Conservation (phyloP, 805 yeast genomes). For the Starmerella stigmatis region DNA sequence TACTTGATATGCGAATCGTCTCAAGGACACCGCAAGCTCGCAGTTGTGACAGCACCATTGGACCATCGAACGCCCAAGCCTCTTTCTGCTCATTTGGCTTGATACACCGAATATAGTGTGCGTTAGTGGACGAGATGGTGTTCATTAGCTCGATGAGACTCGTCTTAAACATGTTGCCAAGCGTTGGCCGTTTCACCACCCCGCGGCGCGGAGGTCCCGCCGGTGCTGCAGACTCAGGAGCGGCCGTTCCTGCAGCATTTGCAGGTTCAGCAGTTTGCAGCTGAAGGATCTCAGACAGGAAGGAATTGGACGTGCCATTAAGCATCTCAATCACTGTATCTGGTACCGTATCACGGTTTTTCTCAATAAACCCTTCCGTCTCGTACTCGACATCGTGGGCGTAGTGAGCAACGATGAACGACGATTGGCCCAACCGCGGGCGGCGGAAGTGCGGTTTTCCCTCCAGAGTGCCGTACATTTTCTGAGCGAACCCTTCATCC, state of each 20-base stretch:
- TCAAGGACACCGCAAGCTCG: conserved; percentile 98
- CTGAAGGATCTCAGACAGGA: conserved; percentile 55
- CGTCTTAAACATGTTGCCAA: conserved; percentile 87
- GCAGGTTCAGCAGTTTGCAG: conserved; percentile 28
- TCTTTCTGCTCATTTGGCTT: conserved; percentile 89
- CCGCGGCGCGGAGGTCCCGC: conserved; percentile 29
- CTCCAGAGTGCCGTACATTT: conserved; percentile 74
- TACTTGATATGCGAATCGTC: conserved; percentile 91
- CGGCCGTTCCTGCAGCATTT: conserved; percentile 29
- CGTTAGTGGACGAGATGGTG: conserved; percentile 89
- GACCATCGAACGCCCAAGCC: conserved; percentile 92
- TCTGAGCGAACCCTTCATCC: conserved; percentile 85
- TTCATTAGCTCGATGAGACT: conserved; percentile 87
- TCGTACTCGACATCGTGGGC: conserved; percentile 91
- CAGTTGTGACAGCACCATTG: conserved; percentile 88
- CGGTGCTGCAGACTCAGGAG: conserved; percentile 30
- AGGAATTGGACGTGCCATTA: conserved; percentile 53
- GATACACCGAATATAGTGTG: conserved; percentile 92
- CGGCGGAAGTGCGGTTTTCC: conserved; percentile 78
- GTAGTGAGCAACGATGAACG: conserved; percentile 84
- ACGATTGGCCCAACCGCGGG: conserved; percentile 87
- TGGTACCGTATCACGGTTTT: conserved; percentile 93
- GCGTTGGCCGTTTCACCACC: conserved; percentile 61
- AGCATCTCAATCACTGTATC: conserved; percentile 88
- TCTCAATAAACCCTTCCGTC: conserved; percentile 89